Base-by-base conservation (phyloP, 306 rosid species). In the Lithocarpus polystachyus region DNA sequence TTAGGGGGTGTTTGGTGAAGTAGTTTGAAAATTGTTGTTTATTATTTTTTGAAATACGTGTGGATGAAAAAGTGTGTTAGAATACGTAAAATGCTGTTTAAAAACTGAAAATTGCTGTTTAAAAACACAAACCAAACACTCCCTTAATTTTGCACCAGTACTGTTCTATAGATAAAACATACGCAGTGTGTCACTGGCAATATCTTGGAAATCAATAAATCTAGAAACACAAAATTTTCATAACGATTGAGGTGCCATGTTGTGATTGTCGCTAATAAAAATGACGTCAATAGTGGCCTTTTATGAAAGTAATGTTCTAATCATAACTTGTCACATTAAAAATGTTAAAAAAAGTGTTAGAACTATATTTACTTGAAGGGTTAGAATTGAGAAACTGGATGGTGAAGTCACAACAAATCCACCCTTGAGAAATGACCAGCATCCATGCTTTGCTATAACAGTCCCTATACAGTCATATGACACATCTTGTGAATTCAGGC, bases 361-460 rank as follows among this genome's bases (percentile, higher is more conserved):
- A 5, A 28, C 5, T 9, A 26, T 71, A 31, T 0, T 20, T 45
- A 94, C 98, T 91, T 86, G 85, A 82, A 94, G 91, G 82, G 65
- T 86, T 68, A 94, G 80, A 1, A 68, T 22, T 22, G 97, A 87
- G 22, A 79, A 75, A 68, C 69, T 82, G 4, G 97, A 89, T 19
- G 88, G 77, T 1, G 76, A 82, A 22, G 73, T 28, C 1, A 89
- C 78, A 67, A 89, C 79, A 85, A 92, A 94, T n/a, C 99, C 99
- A 55, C 99, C 99, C 82, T 94, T 94, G 28, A 94, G 97, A 74
- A 94, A 92, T 52, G 99, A 94, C 97, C 99, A 94, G 79, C 97
- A 94, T 68, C 92, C 92, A 67, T 11, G n/a, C 81, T 81, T 92
- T 26, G 97, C 95, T 22, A 85, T 82, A 75, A 90, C 95, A 20